A percentile compares a stretch with the other conserved stretches of the same genome.
These are phyloP conservation scores for Trypanosomatidae sp. DNA, from an alignment of 208 protist genomes.

Conservation along the genomic window DNA sequence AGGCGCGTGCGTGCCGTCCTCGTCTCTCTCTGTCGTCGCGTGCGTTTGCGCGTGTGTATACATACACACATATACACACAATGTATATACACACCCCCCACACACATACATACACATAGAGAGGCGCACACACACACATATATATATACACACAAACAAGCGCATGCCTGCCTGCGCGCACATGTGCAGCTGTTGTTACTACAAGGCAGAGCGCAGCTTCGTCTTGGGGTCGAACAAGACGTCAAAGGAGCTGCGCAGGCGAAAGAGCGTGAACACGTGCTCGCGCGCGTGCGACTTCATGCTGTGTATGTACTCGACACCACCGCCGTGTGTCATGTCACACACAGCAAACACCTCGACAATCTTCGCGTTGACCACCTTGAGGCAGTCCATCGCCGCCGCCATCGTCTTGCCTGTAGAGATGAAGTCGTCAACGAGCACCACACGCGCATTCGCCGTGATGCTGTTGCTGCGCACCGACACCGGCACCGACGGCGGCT, in stretches of 20 bases:
- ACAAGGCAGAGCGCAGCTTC: neutral
- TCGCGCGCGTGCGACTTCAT: slow-evolving; percentile 29
- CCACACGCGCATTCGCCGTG: slow-evolving; percentile 28
- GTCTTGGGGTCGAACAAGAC: slow-evolving; percentile 8
- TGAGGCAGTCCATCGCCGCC: slow-evolving; percentile 47
- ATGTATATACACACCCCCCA: neutral
- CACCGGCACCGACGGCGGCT: slow-evolving; percentile 21
- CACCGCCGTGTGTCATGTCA: slow-evolving; percentile 39
- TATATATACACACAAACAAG: neutral
- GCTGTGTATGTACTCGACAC: slow-evolving; percentile 55
- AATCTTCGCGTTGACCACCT: slow-evolving; percentile 37
- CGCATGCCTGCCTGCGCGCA: neutral
- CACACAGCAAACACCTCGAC: slow-evolving; percentile 63
- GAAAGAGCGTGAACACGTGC: slow-evolving; percentile 65
- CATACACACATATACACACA: too few species aligned
- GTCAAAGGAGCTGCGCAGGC: slow-evolving; percentile 23
- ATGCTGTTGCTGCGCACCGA: slow-evolving; percentile 52
- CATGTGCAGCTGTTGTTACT: neutral
- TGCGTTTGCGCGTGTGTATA: too few species aligned
- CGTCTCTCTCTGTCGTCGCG: too few species aligned
- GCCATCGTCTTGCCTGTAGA: slow-evolving; percentile 51
- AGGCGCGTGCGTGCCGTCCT: too few species aligned
- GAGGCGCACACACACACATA: neutral
- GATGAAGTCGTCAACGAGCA: slow-evolving; percentile 87
- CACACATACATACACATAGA: neutral